Evolutionary conservation across 1,284 basidiomycete species (phyloP).

Genomic region (Macrocystidia cucumis): DNA sequence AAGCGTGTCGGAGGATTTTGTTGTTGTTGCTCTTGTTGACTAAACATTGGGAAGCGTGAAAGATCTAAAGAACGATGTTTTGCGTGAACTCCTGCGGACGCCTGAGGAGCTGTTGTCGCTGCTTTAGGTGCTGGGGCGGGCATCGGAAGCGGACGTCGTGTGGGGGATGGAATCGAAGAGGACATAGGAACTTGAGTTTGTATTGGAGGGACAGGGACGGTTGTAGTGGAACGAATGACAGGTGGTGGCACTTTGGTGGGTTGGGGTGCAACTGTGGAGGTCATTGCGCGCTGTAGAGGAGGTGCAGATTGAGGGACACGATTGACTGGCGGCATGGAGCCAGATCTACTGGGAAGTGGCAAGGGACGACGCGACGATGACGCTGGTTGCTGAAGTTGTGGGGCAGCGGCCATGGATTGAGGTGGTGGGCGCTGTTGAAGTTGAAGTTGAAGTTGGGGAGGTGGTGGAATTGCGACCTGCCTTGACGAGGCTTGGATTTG

Average conservation of each 20-base stretch:
- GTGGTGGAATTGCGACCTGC: conserved; percentile 1
- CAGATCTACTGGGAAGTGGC: background rate
- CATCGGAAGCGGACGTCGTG: background rate
- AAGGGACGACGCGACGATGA: too few species aligned
- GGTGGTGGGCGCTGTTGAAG: conserved; percentile 7
- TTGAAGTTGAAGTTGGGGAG: conserved; percentile 10
- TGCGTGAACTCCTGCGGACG: too few species aligned
- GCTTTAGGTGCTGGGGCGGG: background rate
- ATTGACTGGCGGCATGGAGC: background rate
- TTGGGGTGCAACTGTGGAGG: background rate
- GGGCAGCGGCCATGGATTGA: too few species aligned
- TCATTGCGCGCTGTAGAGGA: background rate
- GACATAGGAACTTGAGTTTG: too few species aligned
- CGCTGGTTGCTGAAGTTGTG: too few species aligned
- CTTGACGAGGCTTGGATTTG: too few species aligned
- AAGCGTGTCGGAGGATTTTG: conserved; percentile 5
- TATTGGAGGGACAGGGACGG: background rate
- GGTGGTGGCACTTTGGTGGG: background rate
- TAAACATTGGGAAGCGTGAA: background rate
- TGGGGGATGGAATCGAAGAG: background rate
- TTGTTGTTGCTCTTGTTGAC: conserved; percentile 11
- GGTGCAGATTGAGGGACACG: background rate
- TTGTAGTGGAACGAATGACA: background rate
- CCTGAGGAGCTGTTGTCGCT: background rate
- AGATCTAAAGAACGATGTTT: background rate